Evolutionary conservation across 1,284 basidiomycete species (phyloP), one percentile per base, ranked within the genome.

Genomic region (Leccinum brunneo-olivaceum): DNA sequence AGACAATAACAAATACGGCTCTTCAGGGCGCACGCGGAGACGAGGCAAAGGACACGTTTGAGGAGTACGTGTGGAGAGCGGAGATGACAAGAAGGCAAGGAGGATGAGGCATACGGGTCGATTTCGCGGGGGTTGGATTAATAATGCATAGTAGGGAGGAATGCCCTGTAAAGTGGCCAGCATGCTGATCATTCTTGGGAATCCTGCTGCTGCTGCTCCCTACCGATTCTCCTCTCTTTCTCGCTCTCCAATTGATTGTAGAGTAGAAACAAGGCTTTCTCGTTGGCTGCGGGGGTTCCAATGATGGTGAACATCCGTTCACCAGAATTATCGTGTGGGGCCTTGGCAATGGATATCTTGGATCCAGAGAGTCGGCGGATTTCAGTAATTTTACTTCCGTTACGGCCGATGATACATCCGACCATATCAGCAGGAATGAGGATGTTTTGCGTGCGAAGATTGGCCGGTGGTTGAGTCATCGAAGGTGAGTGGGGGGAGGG

Each of bases 261-360:
- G 49, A 98, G 77, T 52, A 98, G 72, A 76, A 95, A 98, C 44
- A 98, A 73, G 2, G 95, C 95, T 70, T 94, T 93, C 71, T 96
- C 94, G 62, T 93, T 94, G 52, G 90, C 87, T 69, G 97, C 94
- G 40, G 92, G 87, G 5, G 93, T 94, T 47, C 95, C 95, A 49
- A 97, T 80, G 62, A 98, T 98, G 48, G 96, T 97, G 71, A 98
- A 98, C 94, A 98, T 97, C 56, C 95, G 79, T 72, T 98, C 95
- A 55, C 95, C 95, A 40, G 92, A 93, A 61, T 98, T 96, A 61
- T 98, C 95, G 61, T 98, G 95, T 18, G 95, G 92, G 40, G 91
- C 88, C 71, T 98, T 98, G 57, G 95, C 96, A 57, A 98, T 98
- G 47, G 87, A 91, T 65, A 98, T 98, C 69, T 93, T 90, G 53